Percentiles rank a stretch among this genome's conserved stretches.
Conservation (phyloP, 129 eudicot genomes). For the Arctium lappa region DNA sequence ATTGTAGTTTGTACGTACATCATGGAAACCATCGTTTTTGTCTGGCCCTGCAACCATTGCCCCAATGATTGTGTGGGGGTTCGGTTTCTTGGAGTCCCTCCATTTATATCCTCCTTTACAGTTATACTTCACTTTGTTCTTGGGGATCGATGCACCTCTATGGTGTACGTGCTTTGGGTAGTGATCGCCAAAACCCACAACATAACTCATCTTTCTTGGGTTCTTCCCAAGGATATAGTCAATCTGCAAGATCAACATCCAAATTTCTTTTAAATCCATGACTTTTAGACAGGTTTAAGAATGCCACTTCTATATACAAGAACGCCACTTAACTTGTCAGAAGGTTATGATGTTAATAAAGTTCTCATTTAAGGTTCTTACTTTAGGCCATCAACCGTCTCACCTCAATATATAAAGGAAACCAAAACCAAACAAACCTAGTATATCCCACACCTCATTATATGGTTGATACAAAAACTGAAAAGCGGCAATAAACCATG, state of each 20-base stretch:
- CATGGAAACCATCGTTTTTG: slow-evolving; percentile 65
- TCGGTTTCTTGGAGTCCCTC: slow-evolving; percentile 65
- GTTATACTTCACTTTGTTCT: slow-evolving; percentile 61
- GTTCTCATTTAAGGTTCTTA: background rate
- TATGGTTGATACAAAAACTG: background rate
- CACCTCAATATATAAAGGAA: no score
- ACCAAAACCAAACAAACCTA: no score
- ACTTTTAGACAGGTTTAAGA: background rate
- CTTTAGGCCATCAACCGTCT: no score
- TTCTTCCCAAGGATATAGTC: slow-evolving; percentile 86
- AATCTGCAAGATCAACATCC: slow-evolving; percentile 43
- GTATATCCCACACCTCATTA: no score
- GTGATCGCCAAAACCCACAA: slow-evolving; percentile 73
- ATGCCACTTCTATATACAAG: background rate
- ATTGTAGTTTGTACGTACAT: slow-evolving; percentile 79
- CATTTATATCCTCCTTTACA: slow-evolving; percentile 87
- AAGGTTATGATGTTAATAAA: background rate
- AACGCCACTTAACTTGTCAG: background rate
- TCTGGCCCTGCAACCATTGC: slow-evolving; percentile 96
- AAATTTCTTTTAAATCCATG: background rate
- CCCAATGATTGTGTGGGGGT: slow-evolving; percentile 60
- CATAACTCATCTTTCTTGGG: slow-evolving; percentile 89
- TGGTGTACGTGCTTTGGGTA: slow-evolving; percentile 90
- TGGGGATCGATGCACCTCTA: slow-evolving; percentile 89
- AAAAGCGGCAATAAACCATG: background rate